A percentile compares a stretch with the other conserved stretches of the same genome.
Evolutionary conservation across 176 grass and related monocot species (phyloP).

Genomic region (Oropetium thomaeum): DNA sequence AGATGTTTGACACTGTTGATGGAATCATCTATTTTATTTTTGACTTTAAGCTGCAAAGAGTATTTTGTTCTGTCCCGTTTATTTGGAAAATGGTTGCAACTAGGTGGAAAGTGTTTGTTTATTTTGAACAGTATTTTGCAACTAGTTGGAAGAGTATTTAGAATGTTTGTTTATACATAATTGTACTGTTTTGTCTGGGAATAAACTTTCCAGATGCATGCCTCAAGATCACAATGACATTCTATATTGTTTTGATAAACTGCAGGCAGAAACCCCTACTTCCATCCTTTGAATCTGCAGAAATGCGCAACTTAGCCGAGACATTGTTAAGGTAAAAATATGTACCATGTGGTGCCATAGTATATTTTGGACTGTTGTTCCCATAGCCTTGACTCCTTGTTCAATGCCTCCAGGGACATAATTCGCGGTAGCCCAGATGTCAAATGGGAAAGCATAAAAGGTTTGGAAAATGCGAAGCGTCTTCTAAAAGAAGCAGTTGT

Average conservation of each 20-base stretch:
- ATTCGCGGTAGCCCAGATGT: constrained; percentile 86
- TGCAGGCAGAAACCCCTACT: constrained; percentile 81
- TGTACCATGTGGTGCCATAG: constrained; percentile 3
- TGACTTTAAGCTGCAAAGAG: background rate
- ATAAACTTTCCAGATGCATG: background rate
- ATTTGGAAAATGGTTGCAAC: background rate
- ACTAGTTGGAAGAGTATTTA: too few relatives aligned
- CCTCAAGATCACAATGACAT: background rate
- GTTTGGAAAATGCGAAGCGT: constrained; percentile 80
- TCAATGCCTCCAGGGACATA: constrained; percentile 66
- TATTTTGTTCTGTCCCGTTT: background rate
- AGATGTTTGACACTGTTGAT: background rate
- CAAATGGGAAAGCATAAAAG: constrained; percentile 99
- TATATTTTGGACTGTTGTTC: background rate
- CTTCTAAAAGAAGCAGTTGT: constrained; percentile 98
- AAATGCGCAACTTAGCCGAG: constrained; percentile 83
- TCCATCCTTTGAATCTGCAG: constrained; percentile 91
- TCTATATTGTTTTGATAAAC: constrained; percentile 3
- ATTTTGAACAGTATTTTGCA: background rate
- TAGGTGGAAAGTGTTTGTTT: background rate
- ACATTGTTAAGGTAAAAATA: constrained; percentile 65
- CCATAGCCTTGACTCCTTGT: background rate
- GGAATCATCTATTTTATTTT: background rate
- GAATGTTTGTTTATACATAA: too few relatives aligned
- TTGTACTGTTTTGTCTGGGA: background rate